Evolutionary conservation across 768 basidiomycete species (phyloP).

Genomic region (Mycena sanguinolenta): DNA sequence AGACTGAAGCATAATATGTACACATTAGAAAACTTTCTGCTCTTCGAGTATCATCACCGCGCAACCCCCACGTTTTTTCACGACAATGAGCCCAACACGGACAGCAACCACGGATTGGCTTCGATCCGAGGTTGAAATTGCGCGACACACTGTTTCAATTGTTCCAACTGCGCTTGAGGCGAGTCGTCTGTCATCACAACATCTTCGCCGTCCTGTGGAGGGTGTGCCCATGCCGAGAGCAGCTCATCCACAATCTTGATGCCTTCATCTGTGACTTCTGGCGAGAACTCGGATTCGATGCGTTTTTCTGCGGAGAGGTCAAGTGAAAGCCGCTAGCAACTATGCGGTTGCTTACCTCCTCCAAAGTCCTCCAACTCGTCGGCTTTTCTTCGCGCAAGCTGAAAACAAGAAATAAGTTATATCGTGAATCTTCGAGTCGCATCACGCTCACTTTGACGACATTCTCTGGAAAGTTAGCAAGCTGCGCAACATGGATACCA

Average conservation of each 20-base stretch:
- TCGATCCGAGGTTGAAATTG: slow-evolving; percentile 79
- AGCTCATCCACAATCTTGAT: slow-evolving; percentile 85
- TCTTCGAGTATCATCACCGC: neutral
- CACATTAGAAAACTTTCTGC: neutral
- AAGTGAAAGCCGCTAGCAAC: neutral
- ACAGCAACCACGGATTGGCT: slow-evolving; percentile 82
- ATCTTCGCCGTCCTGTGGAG: slow-evolving; percentile 63
- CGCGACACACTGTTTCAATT: slow-evolving; percentile 73
- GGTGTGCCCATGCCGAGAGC: slow-evolving; percentile 70
- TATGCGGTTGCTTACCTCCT: slow-evolving; percentile 52
- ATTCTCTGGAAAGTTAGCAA: slow-evolving; percentile 97
- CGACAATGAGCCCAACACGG: slow-evolving; percentile 55
- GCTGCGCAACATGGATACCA: slow-evolving; percentile 96
- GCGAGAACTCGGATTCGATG: slow-evolving; percentile 59
- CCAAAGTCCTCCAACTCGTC: slow-evolving; percentile 92
- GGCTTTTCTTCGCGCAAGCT: slow-evolving; percentile 91
- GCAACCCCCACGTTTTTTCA: neutral
- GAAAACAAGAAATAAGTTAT: neutral
- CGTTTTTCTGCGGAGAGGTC: slow-evolving; percentile 41
- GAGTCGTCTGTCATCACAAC: slow-evolving; percentile 55
- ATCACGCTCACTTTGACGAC: slow-evolving; percentile 81
- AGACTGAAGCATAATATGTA: neutral
- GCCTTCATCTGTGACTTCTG: slow-evolving; percentile 81
- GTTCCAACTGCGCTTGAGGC: slow-evolving; percentile 60
- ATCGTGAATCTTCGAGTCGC: neutral